phyloP scores from a whole-genome alignment of 164 flowering plant genomes.

The Liriodendron chinense region DNA sequence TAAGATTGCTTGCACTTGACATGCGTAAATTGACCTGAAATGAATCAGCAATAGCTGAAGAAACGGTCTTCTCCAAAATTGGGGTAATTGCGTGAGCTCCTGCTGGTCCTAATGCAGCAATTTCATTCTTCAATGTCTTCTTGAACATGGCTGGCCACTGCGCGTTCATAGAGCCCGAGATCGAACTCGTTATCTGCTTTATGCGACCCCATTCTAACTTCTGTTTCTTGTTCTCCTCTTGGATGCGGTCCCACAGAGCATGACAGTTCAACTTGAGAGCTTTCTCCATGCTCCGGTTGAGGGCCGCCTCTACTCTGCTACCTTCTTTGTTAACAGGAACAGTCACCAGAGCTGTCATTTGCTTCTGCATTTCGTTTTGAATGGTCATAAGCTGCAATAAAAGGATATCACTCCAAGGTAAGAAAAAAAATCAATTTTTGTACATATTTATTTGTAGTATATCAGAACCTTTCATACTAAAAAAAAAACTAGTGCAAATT shows the following conservation, averaged over 20 bases:
- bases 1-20: background rate
- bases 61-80: constrained; percentile 63
- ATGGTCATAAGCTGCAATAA: constrained; percentile 50
- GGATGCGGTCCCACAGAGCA: constrained; percentile 87
- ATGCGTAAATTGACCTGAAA: constrained; percentile 61
- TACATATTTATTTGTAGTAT: background rate
- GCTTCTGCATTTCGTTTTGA: constrained; percentile 88
- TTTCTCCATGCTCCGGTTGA: constrained; percentile 74
- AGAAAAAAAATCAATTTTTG: background rate
- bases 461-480: background rate
- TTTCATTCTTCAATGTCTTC: constrained; percentile 72
- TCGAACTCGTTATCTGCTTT: constrained; percentile 55
- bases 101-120: constrained; percentile 65
- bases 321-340: constrained; percentile 79
- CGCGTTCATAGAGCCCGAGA: constrained; percentile 59
- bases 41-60: constrained; percentile 64
- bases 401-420: too few relatives aligned
- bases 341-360: constrained; percentile 43
- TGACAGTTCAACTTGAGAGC: constrained; percentile 68
- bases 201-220: constrained; percentile 52
- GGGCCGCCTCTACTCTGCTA: constrained; percentile 72
- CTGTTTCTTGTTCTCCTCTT: constrained; percentile 73
- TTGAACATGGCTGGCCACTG: constrained; percentile 67
- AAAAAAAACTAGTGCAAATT: too few relatives aligned
- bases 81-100: constrained; percentile 62